Evolutionary conservation across 257 asterid genomes (phyloP), one percentile per base, ranked within the genome.

Genomic region (Scutellaria galericulata): DNA sequence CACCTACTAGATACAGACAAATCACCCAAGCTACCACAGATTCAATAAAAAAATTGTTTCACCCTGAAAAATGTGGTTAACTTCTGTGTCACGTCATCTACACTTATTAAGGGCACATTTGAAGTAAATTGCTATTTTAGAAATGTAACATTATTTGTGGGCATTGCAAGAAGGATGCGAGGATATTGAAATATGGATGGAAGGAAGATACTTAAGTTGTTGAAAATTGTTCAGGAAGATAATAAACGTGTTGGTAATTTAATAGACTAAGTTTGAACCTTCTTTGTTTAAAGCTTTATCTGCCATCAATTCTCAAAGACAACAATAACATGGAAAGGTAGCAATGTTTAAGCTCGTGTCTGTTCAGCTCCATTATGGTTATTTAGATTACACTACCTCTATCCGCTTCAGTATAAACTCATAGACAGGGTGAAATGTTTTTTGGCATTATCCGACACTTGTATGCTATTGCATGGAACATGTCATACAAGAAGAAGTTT

Each of bases 201-300:
- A 5, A 9, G 39, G 20, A 18, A 27, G 31, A 42, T 63, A 63
- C 44, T 24, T 42, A 64, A 51, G 47, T 51, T 20, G 5, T 12
- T 2, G 20, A 48, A 67, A 48, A 12, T 13, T 10, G 5, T 67
- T 67, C 24, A 35, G 39, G 9, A 37, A 67, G 62, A 37, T 66
- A 4, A 14, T 50, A 14, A 35, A 39, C 3, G 22, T 67, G 52
- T 9, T 37, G 3, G 47, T 7, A 52, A 18, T 37, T n/a, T 14
- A 31, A 11, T 20, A 13, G 48, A 55, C 37, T 51, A 63, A 62
- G 22, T n/a, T 15, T 18, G 51, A 62, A 10, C 37, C 9, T 10
- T 18, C 10, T 15, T 42, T 13, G 20, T 40, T 64, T 65, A 55
- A 64, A 44, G 58, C 45, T 65, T 47, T 27, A 65, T 47, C 44